Evolutionary conservation across 805 yeast species (phyloP), one percentile per base, ranked within the genome.

Genomic region (Vanderwaltozyma verrucispora): DNA sequence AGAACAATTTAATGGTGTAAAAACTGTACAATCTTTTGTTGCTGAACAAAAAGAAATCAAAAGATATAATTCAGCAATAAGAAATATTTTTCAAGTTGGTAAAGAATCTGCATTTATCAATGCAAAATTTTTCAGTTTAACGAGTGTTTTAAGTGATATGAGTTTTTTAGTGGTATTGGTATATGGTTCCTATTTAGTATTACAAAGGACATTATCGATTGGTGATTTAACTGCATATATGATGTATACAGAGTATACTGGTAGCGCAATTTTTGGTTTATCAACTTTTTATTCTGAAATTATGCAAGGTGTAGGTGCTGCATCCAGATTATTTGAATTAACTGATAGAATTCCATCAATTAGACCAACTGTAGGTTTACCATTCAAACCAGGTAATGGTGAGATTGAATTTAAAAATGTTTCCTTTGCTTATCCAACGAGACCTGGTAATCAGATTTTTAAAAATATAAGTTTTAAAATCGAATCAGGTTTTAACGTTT

Each of bases 291-390:
- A 88, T 54, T 80, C 95, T 1, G 98, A 92, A 58, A 65, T 92
- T 41, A 92, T 92, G 98, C 92, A 92, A 64, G 97, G 96, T 37
- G 83, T 86, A 8, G 98, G 98, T 39, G 97, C 97, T 1, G 94
- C 97, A 0, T 78, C 89, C 37, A 70, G 98, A 46, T 67, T 89
- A 27, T 89, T 89, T 63, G 98, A 92, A 57, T 66, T 92, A 33
- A 74, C 81, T 32, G 94, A 85, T 44, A 70, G 82, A 59, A 64
- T 75, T 40, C 88, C 96, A 2, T 62, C 68, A 15, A 85, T 89
- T 30, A 65, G 70, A 11, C 74, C 88, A 2, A 71, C 80, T 1
- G 52, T 63, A 15, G 97, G 97, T 20, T 43, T 53, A 24, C 65
- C 64, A 36, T 63, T 71, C 25, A 41, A 53, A 16, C 54, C 59